phyloP scores from a whole-genome alignment of 495 filamentous ascomycete genomes.

The Podospora anserina region DNA sequence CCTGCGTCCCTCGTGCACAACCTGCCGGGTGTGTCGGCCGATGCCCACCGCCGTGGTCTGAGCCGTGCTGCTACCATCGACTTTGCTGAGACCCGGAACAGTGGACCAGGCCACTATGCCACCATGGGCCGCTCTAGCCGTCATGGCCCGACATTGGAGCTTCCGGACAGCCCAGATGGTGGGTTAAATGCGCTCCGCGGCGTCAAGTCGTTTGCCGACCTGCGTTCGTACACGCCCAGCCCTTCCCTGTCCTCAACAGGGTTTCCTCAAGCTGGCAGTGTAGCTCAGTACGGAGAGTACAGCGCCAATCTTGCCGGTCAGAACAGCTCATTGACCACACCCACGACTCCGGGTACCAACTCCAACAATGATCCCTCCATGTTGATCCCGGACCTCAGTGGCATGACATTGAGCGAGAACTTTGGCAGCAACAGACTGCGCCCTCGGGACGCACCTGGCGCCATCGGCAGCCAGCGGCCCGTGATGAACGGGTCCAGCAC shows the following conservation, averaged over 20 bases:
- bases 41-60: constrained; percentile 73
- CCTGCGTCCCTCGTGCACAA: constrained; percentile 41
- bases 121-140: constrained; percentile 70
- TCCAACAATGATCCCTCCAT: constrained; percentile 58
- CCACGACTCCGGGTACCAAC: constrained; percentile 52
- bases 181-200: constrained; percentile 60
- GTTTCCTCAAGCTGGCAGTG: constrained; percentile 57
- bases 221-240: constrained; percentile 92
- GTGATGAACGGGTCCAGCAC: constrained; percentile 60
- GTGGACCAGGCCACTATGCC: constrained; percentile 63
- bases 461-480: constrained; percentile 85
- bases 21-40: constrained; percentile 63
- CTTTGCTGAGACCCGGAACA: constrained; percentile 83
- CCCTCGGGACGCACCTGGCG: constrained; percentile 54
- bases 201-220: constrained; percentile 94
- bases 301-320: constrained; percentile 35
- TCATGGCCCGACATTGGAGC: constrained; percentile 67
- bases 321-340: constrained; percentile 39
- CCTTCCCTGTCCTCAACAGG: constrained; percentile 75
- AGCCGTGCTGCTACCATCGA: constrained; percentile 97
- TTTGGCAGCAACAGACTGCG: constrained; percentile 51
- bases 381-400: constrained; percentile 51
- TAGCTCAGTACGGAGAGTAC: constrained; percentile 55
- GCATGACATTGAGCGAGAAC: constrained; percentile 65
- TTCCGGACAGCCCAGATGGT: constrained; percentile 76